Conservation (phyloP, 2,329 filamentous ascomycete genomes). For the Pestalotiopsis sp. region DNA sequence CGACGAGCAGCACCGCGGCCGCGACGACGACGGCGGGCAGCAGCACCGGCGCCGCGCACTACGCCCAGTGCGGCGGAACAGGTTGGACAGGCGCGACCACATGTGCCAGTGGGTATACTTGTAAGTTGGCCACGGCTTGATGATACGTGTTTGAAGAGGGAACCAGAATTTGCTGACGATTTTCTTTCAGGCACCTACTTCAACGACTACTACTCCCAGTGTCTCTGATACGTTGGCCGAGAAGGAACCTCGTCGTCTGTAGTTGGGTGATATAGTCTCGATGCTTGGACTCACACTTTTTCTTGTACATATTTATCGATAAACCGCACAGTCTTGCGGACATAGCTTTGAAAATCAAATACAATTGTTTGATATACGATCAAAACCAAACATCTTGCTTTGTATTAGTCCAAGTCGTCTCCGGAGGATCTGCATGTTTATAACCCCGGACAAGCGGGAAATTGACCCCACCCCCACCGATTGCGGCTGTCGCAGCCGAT, state of each 20-base stretch:
- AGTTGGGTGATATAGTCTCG: too few relatives aligned
- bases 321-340: too few relatives aligned
- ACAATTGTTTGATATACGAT: conserved; percentile 22
- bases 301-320: conserved; percentile 4
- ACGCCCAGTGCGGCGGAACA: conserved; percentile 4
- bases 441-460: neutral
- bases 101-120: conserved; percentile 8
- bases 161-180: too few relatives aligned
- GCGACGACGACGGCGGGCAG: neutral
- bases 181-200: neutral
- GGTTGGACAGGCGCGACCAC: conserved; percentile 7
- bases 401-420: neutral
- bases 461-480: conserved; percentile 33
- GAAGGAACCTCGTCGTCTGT: neutral
- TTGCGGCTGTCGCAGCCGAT: conserved; percentile 37
- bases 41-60: conserved; percentile 1
- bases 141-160: too few relatives aligned
- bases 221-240: neutral
- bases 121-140: neutral
- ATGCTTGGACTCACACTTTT: neutral
- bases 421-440: neutral
- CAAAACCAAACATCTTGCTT: neutral
- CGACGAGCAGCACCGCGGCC: neutral
- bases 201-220: conserved; percentile 13
- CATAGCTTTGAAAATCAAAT: too few relatives aligned